Conservation (phyloP, 768 basidiomycete genomes). For the Gymnopilus junonius region DNA sequence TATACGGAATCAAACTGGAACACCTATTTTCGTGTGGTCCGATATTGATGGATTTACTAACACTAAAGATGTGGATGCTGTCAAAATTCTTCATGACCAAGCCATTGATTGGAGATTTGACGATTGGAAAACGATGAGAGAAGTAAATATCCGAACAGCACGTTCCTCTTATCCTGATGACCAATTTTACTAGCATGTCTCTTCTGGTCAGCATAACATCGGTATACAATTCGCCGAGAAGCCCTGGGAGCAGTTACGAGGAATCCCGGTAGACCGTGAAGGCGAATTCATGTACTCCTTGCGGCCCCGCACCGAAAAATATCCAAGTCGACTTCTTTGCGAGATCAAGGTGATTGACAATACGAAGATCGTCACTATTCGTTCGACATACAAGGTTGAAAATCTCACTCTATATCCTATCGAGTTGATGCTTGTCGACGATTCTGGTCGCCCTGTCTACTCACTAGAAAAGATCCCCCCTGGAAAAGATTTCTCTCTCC, state of each 20-base stretch:
- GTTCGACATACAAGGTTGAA: conserved; percentile 91
- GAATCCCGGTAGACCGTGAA: conserved; percentile 93
- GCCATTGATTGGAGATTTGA: conserved; percentile 95
- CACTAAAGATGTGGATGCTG: conserved; percentile 50
- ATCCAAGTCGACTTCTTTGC: conserved; percentile 81
- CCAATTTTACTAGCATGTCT: conserved; percentile 52
- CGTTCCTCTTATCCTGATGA: neutral
- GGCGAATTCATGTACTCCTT: conserved; percentile 90
- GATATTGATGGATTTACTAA: conserved; percentile 64
- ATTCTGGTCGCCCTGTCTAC: conserved; percentile 78
- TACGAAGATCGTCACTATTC: conserved; percentile 91
- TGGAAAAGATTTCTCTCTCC: conserved; percentile 86
- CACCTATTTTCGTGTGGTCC: conserved; percentile 84
- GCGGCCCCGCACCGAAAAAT: conserved; percentile 79
- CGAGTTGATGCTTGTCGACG: conserved; percentile 89
- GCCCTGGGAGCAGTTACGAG: conserved; percentile 86
- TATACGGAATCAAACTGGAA: conserved; percentile 89
- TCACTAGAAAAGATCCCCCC: conserved; percentile 90
- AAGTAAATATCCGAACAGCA: conserved; percentile 52
- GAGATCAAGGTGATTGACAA: conserved; percentile 91
- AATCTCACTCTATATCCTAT: conserved; percentile 91
- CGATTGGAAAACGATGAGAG: conserved; percentile 92
- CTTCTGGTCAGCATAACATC: conserved; percentile 82
- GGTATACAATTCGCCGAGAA: conserved; percentile 85
- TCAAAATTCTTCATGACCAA: conserved; percentile 74